Evolutionary conservation across 331 rosid species (phyloP).

Genomic region (Phaseolus coccineus): DNA sequence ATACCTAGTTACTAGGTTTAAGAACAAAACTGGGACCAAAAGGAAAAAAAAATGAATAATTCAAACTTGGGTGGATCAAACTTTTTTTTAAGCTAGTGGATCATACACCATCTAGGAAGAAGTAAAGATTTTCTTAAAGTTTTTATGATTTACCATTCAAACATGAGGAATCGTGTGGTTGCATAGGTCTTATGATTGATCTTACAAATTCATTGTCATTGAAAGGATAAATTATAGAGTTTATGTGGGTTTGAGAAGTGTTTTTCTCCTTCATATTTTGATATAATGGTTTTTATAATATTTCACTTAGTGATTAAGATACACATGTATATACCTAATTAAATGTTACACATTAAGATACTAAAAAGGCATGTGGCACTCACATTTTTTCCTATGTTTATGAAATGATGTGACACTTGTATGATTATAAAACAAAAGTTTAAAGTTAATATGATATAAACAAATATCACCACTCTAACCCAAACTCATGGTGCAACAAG

Average conservation of each 20-base stretch:
- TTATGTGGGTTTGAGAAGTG: not conserved
- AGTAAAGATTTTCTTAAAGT: not conserved
- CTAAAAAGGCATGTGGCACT: not conserved
- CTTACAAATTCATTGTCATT: not conserved
- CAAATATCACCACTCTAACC: not conserved
- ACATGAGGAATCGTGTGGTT: not conserved
- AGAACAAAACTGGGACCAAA: not conserved
- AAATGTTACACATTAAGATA: not conserved
- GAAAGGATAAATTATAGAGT: not conserved
- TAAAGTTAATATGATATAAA: not conserved
- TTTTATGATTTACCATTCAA: not conserved
- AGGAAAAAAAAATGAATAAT: too few species aligned
- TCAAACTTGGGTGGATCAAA: too few species aligned
- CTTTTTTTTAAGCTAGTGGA: not conserved
- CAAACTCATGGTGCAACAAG: not conserved
- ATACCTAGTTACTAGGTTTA: not conserved
- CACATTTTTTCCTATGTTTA: not conserved
- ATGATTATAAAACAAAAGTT: not conserved
- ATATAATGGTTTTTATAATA: not conserved
- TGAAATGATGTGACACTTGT: not conserved
- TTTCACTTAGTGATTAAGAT: not conserved
- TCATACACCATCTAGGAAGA: not conserved
- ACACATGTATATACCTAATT: not conserved
- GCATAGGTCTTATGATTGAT: not conserved
- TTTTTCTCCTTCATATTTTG: not conserved